Evolutionary conservation across 2,329 filamentous ascomycete species (phyloP), one percentile per base, ranked within the genome.

Genomic region (Microsporum ferrugineum): DNA sequence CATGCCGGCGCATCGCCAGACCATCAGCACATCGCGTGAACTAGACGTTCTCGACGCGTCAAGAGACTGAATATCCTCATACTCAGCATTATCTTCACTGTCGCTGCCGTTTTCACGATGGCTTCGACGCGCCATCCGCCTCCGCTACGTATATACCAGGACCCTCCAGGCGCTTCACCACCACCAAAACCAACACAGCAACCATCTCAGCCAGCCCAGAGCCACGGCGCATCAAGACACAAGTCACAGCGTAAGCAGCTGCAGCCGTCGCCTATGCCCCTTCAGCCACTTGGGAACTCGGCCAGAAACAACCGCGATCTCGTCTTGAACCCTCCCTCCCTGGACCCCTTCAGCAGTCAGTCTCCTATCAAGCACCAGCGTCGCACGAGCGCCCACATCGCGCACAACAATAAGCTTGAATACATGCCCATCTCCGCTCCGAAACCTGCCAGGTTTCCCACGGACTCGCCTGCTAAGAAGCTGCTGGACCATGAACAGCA

Each of bases 281-380:
- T 80, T 51, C 73, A 76, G 59, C 71, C 74, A 12, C 70, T 75
- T 49, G 76, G 74, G 49, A 73, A 73, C 65, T 63, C 63, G 58
- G 63, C 67, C 59, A 60, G 31, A 5, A 55, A 51, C 38, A 82
- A 80, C 74, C 78, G 80, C 64, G 88, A 88, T 73, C 80, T 86
- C 67, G 76, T 86, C 61, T 80, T 92, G 67, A 84, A 87, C 66
- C 86, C 88, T 29, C 76, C 82, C 27, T 73, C 78, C 60, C 69
- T 72, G 63, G 73, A 66, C 66, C 70, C 66, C 70, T 79, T 63
- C 72, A 77, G 67, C 76, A 80, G 78, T 69, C 80, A 80, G 62
- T 95, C 89, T 60, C 89, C 88, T 8, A 82, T 81, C 68, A 95
- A 94, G 76, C 75, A 80, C 38, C 73, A 75, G 60, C 78, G 79